Evolutionary conservation across 306 rosid genomes (phyloP).

Genomic region (Vigna angularis): DNA sequence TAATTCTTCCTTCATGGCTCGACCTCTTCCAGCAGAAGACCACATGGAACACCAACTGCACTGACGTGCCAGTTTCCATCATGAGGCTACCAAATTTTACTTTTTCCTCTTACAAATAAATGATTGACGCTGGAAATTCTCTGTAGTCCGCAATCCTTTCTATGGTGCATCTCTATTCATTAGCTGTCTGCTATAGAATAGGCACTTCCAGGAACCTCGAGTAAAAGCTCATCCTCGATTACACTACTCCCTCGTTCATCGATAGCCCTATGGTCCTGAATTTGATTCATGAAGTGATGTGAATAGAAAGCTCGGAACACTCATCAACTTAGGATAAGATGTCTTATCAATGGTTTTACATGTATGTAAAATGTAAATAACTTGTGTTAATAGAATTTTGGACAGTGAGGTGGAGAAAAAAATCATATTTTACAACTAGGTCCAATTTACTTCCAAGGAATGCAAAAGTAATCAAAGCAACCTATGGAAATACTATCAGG

Average conservation of each 20-base stretch:
- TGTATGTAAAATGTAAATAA: not conserved
- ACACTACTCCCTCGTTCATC: conserved; percentile 47
- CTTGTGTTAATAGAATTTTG: not conserved
- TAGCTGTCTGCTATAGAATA: conserved; percentile 56
- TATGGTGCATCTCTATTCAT: conserved; percentile 42
- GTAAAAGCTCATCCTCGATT: conserved; percentile 68
- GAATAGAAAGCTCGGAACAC: conserved; percentile 5
- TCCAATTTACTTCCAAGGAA: not conserved
- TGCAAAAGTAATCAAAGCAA: not conserved
- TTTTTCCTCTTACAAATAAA: not conserved
- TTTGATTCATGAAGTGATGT: conserved; percentile 38
- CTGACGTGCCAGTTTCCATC: not conserved
- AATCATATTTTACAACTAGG: not conserved
- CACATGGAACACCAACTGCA: conserved; percentile 13
- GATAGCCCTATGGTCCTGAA: conserved; percentile 52
- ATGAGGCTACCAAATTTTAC: conserved; percentile 6
- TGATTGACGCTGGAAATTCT: not conserved
- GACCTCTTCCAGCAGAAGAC: conserved; percentile 25
- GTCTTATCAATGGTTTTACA: conserved; percentile 24
- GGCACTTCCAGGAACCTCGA: conserved; percentile 93
- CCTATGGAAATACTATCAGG: not conserved
- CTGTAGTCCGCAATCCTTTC: conserved; percentile 24
- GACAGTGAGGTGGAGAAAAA: conserved; percentile 11
- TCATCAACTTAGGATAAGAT: conserved; percentile 7
- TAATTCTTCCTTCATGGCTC: conserved; percentile 17